phyloP scores from a whole-genome alignment of 768 basidiomycete genomes.

The Panaeolus cyanescens region DNA sequence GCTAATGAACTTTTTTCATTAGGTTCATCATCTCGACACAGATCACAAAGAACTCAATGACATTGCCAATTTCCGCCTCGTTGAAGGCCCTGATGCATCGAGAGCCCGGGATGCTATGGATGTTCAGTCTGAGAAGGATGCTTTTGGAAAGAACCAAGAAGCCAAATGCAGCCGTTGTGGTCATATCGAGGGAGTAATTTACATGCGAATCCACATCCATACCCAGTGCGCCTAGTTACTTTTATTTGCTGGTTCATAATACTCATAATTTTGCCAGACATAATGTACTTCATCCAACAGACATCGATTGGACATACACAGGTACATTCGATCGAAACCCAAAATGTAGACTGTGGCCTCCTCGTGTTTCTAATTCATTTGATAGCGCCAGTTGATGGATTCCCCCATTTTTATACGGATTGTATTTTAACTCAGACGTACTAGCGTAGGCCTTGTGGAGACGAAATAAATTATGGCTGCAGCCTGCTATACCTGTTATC shows the following conservation, averaged over 20 bases:
- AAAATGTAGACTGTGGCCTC: neutral
- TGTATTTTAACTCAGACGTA: no score
- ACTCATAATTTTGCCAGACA: neutral
- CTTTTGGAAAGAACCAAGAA: neutral
- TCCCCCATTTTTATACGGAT: no score
- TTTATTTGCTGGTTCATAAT: neutral
- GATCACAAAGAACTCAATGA: neutral
- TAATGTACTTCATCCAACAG: neutral
- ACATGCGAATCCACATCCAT: neutral
- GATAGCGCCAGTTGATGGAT: neutral
- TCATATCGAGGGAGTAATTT: neutral
- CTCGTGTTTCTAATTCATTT: neutral
- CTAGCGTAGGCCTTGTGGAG: no score
- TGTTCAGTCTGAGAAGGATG: neutral
- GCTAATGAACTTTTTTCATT: neutral
- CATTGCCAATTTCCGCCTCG: neutral
- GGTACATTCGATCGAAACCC: no score
- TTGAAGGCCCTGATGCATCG: neutral
- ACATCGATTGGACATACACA: neutral
- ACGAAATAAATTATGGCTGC: no score
- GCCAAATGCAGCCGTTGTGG: neutral
- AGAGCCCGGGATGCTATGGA: neutral
- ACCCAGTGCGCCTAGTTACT: neutral
- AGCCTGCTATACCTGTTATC: no score
- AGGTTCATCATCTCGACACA: neutral